Base-by-base conservation (phyloP, 2,329 filamentous ascomycete species). In the Aspergillus sp. region DNA sequence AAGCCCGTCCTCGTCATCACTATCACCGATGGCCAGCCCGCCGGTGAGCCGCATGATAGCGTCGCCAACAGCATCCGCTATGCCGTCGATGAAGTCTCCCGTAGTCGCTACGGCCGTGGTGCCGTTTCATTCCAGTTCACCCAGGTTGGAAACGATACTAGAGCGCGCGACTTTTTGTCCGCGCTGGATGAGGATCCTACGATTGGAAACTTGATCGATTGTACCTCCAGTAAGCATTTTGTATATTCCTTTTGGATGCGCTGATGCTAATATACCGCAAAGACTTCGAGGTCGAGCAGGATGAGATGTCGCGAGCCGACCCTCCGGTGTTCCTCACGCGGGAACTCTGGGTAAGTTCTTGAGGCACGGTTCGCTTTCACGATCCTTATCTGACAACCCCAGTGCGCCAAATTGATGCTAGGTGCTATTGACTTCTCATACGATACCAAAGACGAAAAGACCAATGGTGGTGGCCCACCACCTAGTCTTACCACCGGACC, bases 271-370 rank as follows among this genome's bases (percentile, higher is more conserved):
- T 19, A 2, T 19, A 19, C 46, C 45, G 42, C 40, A 41, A 48
- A 80, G 79, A 84, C 67, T 84, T 78, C 56, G 81, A 84, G 64
- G 79, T 82, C 53, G 82, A 85, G 60, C 79, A 81, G 51, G 78
- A 80, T 42, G 80, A 83, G 58, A 82, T 85, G 80, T 71, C 77
- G 1, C 74, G 75, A 42, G 77, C 78, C 29, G 74, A 76, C 48
- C 80, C 80, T 5, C 79, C 80, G 3, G 76, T 83, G 29, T 74
- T 83, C 53, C 67, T 84, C 36, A 82, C 80, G 3, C 79, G 80
- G 7, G 80, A 83, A 54, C 74, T 83, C 45, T 84, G 81, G 81
- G 73, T 74, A 60, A 47, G 63, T 51, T 28, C 39, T 8, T 19
- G 7, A 39, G 3, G 3, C 19, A 19, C 2, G 19, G 19, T 8